Conservation (phyloP, 139 green algal species). For the Edaphochlamys debaryana region DNA sequence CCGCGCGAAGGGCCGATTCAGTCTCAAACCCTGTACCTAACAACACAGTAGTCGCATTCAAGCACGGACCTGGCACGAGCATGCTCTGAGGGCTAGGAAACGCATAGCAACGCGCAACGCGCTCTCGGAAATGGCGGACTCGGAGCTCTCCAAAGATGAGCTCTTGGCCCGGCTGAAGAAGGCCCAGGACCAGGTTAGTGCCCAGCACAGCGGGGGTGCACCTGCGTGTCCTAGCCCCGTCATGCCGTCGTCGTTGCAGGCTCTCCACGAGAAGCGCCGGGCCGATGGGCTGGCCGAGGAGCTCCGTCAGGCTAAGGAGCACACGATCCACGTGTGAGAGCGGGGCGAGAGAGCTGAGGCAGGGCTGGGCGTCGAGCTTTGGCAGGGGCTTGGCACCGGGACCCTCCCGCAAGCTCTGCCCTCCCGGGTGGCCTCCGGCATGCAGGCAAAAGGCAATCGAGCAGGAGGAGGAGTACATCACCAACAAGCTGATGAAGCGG, state of each 20-base stretch:
- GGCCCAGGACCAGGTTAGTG: not conserved
- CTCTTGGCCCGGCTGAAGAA: slow-evolving; percentile 20
- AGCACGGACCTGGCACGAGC: no score
- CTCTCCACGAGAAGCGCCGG: slow-evolving; percentile 50
- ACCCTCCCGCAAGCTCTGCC: no score
- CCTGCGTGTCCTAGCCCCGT: not conserved
- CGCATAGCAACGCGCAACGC: no score
- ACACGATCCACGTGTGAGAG: slow-evolving; percentile 47
- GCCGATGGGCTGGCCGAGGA: slow-evolving; percentile 54
- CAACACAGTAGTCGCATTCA: no score
- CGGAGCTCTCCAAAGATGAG: slow-evolving; percentile 27
- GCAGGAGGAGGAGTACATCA: slow-evolving; percentile 85
- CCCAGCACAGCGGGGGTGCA: not conserved
- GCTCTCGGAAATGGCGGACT: no score
- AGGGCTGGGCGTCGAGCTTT: no score
- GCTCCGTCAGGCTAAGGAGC: slow-evolving; percentile 64
- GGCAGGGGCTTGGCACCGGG: no score
- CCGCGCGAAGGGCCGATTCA: no score
- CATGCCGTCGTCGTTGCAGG: slow-evolving; percentile 8
- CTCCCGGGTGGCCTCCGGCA: no score
- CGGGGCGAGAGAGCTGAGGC: no score
- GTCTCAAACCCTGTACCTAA: no score
- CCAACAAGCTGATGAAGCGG: slow-evolving; percentile 85
- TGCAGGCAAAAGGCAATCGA: slow-evolving; percentile 71
- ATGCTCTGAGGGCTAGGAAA: no score